Base-by-base conservation (phyloP, 1,284 basidiomycete species). In the Schizophyllum amplum region DNA sequence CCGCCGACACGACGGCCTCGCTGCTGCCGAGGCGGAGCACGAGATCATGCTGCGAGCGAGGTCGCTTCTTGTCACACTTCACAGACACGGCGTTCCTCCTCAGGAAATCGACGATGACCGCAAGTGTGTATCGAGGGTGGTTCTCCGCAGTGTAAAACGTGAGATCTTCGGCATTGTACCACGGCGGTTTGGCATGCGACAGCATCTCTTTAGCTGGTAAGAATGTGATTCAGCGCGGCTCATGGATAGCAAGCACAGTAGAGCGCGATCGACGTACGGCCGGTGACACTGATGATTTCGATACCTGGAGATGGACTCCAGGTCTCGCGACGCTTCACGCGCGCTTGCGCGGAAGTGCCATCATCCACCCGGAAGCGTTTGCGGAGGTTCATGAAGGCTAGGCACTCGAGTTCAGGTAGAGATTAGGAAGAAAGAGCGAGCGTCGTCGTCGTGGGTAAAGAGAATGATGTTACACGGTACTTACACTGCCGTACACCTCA, bases 11-110 rank as follows among this genome's bases (percentile, higher is more conserved):
- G 69, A 83, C 82, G 1, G 90, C 86, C n/a, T 89, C 79, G 21
- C 73, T 99, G 25, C 97, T 96, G 0, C 80, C 90, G 9, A 95
- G 95, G 17, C 98, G 95, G 26, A 76, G 96, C 67, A 99, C 33
- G 33, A 9, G 11, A 42, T 9, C 11, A 17, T 17, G 33, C 3
- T 9, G 33, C 7, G 11, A 13, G 3, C 33, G 13, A 13, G 13
- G 13, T 42, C 13, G 33, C 13, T 13, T 42, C 33, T 17, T 3
- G 7, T 42, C 33, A 42, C n/a, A n/a, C n/a, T n/a, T n/a, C n/a
- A 42, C 17, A 9, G 33, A 42, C 13, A 42, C 33, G 33, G 33
- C 33, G 33, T 42, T 9, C 33, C 13, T 42, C 33, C 17, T 42
- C 13, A 42, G 33, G 33, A 42, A 42, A 2, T 9, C 11, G 33